Conservation (phyloP, 1,139 yeast genomes). For the Geotrichum histeridarum region DNA sequence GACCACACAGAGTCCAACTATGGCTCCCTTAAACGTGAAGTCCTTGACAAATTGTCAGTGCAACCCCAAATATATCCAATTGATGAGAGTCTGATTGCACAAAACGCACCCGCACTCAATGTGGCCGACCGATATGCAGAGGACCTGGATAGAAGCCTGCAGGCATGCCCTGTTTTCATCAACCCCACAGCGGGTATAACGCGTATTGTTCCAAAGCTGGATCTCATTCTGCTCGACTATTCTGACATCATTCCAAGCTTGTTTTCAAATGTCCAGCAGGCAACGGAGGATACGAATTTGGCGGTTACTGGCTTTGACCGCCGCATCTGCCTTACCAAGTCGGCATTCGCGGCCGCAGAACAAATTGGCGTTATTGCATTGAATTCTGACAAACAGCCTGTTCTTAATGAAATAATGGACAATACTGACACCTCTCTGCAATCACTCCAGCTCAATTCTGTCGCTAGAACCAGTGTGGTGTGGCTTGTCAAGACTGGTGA, state of each 20-base stretch:
- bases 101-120: conserved; percentile 26
- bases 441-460: conserved; percentile 60
- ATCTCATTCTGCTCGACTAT: conserved; percentile 62
- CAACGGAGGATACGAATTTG: conserved; percentile 30
- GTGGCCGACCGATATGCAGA: conserved; percentile 8
- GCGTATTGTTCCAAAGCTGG: conserved; percentile 39
- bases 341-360: conserved; percentile 51
- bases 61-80: conserved; percentile 49
- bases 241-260: conserved; percentile 83
- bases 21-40: conserved; percentile 55
- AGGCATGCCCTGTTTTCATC: conserved; percentile 3
- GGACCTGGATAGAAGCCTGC: conserved; percentile 2
- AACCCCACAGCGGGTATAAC: conserved; percentile 7
- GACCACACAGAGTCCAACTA: conserved; percentile 64
- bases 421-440: conserved; percentile 51
- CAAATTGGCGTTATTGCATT: conserved; percentile 80
- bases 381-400: conserved; percentile 73
- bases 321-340: conserved; percentile 67
- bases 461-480: conserved; percentile 44
- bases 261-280: conserved; percentile 51
- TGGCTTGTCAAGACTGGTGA: conserved; percentile 79
- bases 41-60: conserved; percentile 41
- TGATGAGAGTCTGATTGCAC: conserved; percentile 52
- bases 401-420: conserved; percentile 63
- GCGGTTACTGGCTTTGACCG: conserved; percentile 45